These are phyloP conservation scores for Clonostachys rosea DNA, from an alignment of 2,329 filamentous ascomycete species.

Conservation along the genomic window DNA sequence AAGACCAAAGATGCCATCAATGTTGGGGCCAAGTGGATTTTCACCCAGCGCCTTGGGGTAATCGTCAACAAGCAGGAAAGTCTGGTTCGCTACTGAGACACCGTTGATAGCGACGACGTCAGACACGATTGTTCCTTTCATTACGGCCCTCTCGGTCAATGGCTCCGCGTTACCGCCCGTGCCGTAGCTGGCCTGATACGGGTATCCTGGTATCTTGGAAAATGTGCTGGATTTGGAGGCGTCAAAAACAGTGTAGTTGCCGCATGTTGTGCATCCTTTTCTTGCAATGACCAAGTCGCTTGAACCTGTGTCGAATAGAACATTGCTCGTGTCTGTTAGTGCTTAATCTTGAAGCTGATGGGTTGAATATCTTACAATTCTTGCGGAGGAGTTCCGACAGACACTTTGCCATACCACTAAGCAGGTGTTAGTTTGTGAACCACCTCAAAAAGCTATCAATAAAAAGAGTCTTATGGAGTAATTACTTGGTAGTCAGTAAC, in stretches of 20 bases:
- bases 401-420: constrained; percentile 9
- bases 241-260: constrained; percentile 15
- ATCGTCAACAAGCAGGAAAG: constrained; percentile 20
- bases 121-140: constrained; percentile 15
- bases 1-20: constrained; percentile 26
- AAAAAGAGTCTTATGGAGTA: no score
- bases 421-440: no score
- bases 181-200: constrained; percentile 9
- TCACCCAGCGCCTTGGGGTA: constrained; percentile 16
- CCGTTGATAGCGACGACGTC: constrained; percentile 19
- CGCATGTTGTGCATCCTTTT: constrained; percentile 18
- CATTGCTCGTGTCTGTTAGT: constrained; percentile 11
- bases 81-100: constrained; percentile 12
- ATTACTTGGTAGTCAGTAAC: not conserved
- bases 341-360: not conserved
- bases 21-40: constrained; percentile 9
- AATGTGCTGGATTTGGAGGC: constrained; percentile 18
- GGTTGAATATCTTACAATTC: constrained; percentile 14
- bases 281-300: constrained; percentile 16
- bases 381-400: constrained; percentile 12
- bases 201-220: constrained; percentile 9
- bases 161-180: constrained; percentile 20
- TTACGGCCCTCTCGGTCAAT: constrained; percentile 9
- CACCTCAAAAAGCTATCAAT: no score
- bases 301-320: constrained; percentile 23